Evolutionary conservation across 495 filamentous ascomycete genomes (phyloP).

Genomic region (Hyaloscypha finlandica): DNA sequence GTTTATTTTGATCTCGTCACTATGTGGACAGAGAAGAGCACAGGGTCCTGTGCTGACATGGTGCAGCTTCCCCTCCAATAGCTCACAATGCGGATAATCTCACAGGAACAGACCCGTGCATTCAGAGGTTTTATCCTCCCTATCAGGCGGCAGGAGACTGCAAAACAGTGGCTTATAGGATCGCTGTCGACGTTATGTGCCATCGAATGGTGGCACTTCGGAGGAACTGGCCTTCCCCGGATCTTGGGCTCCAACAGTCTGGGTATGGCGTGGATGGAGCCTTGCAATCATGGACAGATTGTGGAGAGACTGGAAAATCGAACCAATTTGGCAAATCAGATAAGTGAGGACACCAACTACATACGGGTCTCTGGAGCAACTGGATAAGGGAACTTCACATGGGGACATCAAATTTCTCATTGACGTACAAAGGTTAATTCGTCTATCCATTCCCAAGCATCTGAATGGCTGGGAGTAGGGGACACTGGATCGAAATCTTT

Average conservation of each 20-base stretch:
- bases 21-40: background rate
- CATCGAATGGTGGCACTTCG: background rate
- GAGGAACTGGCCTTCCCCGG: slow-evolving; percentile 1
- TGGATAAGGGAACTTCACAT: background rate
- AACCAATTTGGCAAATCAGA: background rate
- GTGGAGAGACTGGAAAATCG: background rate
- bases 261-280: background rate
- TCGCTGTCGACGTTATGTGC: background rate
- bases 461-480: background rate
- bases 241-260: background rate
- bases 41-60: slow-evolving; percentile 7
- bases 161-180: slow-evolving; percentile 13
- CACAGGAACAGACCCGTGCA: background rate
- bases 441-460: background rate
- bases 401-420: background rate
- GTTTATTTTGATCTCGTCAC: background rate
- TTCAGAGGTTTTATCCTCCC: slow-evolving; percentile 17
- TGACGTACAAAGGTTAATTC: background rate
- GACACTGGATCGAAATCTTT: background rate
- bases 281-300: background rate
- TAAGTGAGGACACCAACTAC: background rate
- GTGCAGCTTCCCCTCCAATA: slow-evolving; percentile 12
- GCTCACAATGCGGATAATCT: slow-evolving; percentile 19
- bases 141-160: slow-evolving; percentile 10
- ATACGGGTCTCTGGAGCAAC: background rate